phyloP scores from a whole-genome alignment of 164 flowering plant species.

The Nelumbo lutea region DNA sequence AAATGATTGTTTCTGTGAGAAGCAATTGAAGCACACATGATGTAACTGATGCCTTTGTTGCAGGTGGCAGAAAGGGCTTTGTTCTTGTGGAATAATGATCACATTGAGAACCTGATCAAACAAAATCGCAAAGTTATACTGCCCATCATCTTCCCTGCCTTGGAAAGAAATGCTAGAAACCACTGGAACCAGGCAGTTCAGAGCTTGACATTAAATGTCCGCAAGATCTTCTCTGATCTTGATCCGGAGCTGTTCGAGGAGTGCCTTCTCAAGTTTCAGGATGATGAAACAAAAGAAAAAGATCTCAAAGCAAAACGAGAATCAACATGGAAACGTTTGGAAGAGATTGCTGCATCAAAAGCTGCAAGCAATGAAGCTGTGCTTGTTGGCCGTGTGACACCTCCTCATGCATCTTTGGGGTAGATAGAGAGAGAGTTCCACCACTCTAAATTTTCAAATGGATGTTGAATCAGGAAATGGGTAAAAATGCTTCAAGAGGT shows the following conservation, averaged over 20 bases:
- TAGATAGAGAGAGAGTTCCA: conserved; percentile 1
- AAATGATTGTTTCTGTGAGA: not conserved
- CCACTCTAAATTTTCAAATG: conserved; percentile 7
- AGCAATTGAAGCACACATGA: not conserved
- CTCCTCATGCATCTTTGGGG: conserved; percentile 5
- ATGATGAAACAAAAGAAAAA: conserved; percentile 46
- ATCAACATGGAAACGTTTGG: conserved; percentile 60
- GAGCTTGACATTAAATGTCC: conserved; percentile 59
- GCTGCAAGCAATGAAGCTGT: conserved; percentile 42
- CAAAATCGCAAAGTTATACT: conserved; percentile 57
- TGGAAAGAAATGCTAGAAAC: conserved; percentile 56
- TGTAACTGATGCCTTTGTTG: conserved; percentile 6
- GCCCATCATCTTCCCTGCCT: conserved; percentile 70
- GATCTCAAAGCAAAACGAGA: conserved; percentile 50
- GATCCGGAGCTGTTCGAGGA: conserved; percentile 66
- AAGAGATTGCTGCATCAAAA: conserved; percentile 52
- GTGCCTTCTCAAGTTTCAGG: conserved; percentile 54
- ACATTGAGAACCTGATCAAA: conserved; percentile 56
- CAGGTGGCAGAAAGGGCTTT: conserved; percentile 79
- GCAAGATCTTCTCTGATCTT: conserved; percentile 61
- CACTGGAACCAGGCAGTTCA: conserved; percentile 85
- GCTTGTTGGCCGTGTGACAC: conserved; percentile 22
- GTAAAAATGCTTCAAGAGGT: conserved; percentile 10
- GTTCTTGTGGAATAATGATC: conserved; percentile 74
- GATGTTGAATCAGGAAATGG: conserved; percentile 6